Evolutionary conservation across 306 rosid genomes (phyloP).

Genomic region (Mimosa pudica): DNA sequence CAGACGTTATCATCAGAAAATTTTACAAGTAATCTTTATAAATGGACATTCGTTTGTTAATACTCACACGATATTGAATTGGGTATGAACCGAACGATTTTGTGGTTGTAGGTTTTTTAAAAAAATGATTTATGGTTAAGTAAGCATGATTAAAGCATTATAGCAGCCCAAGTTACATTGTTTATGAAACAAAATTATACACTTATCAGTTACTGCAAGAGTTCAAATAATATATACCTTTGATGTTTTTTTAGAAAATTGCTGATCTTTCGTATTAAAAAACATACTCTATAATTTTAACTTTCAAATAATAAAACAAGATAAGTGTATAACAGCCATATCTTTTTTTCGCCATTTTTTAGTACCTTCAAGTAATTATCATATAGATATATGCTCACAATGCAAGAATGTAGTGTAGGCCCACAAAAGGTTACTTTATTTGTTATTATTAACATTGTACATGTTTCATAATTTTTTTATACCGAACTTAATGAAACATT

Average conservation of each 20-base stretch:
- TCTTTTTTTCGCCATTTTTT: too few species aligned
- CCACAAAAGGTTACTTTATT: too few species aligned
- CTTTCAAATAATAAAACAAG: too few species aligned
- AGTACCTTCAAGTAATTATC: too few species aligned
- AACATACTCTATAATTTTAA: too few species aligned
- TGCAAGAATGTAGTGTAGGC: too few species aligned
- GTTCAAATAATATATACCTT: neutral
- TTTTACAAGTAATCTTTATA: neutral
- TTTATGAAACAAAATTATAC: neutral
- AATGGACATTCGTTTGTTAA: neutral
- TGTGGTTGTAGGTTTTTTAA: neutral
- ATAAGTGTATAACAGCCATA: too few species aligned
- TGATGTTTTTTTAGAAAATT: too few species aligned
- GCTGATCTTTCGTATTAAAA: too few species aligned
- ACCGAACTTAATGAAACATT: too few species aligned
- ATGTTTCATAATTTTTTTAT: neutral
- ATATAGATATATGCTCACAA: too few species aligned
- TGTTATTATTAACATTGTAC: neutral
- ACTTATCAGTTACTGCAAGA: neutral
- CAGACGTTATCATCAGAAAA: neutral
- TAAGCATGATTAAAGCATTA: neutral
- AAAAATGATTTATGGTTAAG: neutral
- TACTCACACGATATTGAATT: neutral
- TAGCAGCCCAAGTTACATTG: neutral
- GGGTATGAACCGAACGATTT: neutral